These are phyloP conservation scores for Saccharum hybrid DNA, from an alignment of 202 grass and related monocot genomes.

Conservation along the genomic window DNA sequence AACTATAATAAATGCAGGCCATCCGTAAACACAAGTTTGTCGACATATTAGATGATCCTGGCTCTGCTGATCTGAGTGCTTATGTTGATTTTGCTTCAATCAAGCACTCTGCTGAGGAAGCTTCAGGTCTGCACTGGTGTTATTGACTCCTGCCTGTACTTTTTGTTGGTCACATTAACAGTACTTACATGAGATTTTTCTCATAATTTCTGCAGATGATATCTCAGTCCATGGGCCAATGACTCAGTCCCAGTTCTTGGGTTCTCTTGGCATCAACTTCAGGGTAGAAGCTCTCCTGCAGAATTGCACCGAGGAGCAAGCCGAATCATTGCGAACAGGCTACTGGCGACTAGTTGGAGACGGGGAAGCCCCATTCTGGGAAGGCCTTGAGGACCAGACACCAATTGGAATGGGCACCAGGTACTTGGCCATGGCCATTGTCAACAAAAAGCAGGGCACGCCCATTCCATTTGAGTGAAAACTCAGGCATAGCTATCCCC, in stretches of 20 bases:
- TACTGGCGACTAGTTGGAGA: conserved; percentile 90
- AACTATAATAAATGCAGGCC: conserved; percentile 52
- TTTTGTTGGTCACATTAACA: not conserved
- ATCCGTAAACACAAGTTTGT: conserved; percentile 92
- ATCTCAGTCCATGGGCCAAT: conserved; percentile 92
- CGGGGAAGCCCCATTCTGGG: conserved; percentile 96
- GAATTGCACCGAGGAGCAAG: conserved; percentile 75
- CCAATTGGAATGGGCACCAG: conserved; percentile 89
- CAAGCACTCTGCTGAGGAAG: conserved; percentile 81
- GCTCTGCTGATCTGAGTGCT: conserved; percentile 86
- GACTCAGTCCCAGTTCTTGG: conserved; percentile 80
- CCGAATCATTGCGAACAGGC: conserved; percentile 61
- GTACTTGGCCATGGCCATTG: conserved; percentile 92
- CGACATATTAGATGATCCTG: conserved; percentile 83
- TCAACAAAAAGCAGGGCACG: conserved; percentile 84
- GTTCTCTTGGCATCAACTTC: conserved; percentile 87
- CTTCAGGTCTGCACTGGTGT: conserved; percentile 61
- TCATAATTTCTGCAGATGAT: conserved; percentile 50
- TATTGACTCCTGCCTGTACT: not conserved
- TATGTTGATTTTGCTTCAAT: conserved; percentile 92
- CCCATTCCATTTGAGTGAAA: conserved; percentile 80
- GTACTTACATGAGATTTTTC: not conserved
- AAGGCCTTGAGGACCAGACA: conserved; percentile 72
- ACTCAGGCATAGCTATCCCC: not conserved
- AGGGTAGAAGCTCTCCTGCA: conserved; percentile 76